These are phyloP conservation scores for Lichtheimia hyalospora DNA, from an alignment of 371 early-diverging fungal genomes.

Conservation along the genomic window DNA sequence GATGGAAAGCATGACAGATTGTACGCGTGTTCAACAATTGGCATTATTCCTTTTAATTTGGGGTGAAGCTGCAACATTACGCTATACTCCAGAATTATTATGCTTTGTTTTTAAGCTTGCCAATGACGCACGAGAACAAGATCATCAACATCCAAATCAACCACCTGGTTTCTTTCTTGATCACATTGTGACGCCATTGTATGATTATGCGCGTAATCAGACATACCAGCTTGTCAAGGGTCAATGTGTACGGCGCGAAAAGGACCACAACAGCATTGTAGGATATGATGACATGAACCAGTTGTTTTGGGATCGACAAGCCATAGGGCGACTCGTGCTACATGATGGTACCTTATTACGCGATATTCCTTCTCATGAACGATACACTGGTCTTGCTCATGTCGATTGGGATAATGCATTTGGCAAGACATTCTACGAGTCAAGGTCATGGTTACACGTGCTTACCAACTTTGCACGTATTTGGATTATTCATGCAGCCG, in stretches of 20 bases:
- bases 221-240: conserved; percentile 72
- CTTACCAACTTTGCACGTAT: conserved; percentile 84
- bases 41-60: conserved; percentile 82
- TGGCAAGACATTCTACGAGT: conserved; percentile 83
- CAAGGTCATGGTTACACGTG: conserved; percentile 80
- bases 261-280: conserved; percentile 78
- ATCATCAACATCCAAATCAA: background rate
- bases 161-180: conserved; percentile 64
- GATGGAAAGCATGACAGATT: conserved; percentile 73
- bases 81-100: conserved; percentile 80
- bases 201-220: conserved; percentile 75
- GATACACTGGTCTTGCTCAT: conserved; percentile 57
- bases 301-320: conserved; percentile 77
- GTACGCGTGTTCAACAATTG: conserved; percentile 69
- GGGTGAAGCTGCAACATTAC: conserved; percentile 85
- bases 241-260: conserved; percentile 76
- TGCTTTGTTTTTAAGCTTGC: conserved; percentile 85
- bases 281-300: conserved; percentile 93
- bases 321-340: conserved; percentile 61
- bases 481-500: conserved; percentile 81
- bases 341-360: conserved; percentile 58
- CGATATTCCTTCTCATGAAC: conserved; percentile 61
- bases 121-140: conserved; percentile 39
- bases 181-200: conserved; percentile 73
- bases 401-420: conserved; percentile 75